Conservation (phyloP, 345 rosid genomes). For the Brassica nigra region DNA sequence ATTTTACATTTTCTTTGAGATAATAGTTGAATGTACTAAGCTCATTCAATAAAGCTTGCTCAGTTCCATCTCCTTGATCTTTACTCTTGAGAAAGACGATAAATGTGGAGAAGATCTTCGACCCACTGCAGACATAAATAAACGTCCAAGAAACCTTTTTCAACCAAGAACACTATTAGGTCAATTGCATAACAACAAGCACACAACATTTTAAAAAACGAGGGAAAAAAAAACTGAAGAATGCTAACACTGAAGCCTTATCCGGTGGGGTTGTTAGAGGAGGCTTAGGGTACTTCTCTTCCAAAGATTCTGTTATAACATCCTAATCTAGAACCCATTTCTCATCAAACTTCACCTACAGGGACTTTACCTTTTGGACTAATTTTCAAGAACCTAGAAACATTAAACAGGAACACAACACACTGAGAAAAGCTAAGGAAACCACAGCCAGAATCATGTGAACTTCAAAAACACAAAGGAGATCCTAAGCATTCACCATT, state of each 20-base stretch:
- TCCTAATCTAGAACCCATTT: slow-evolving; percentile 93
- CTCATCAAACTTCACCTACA: slow-evolving; percentile 69
- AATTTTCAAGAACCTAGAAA: slow-evolving; percentile 75
- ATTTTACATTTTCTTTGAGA: slow-evolving; percentile 61
- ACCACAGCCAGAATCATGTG: not conserved
- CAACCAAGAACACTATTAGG: not conserved
- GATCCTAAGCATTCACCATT: slow-evolving; percentile 57
- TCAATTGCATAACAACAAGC: not conserved
- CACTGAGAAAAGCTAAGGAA: not conserved
- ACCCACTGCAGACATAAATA: slow-evolving; percentile 57
- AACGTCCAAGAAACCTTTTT: not conserved
- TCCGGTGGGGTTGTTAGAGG: slow-evolving; percentile 71
- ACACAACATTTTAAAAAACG: not conserved
- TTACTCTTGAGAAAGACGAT: slow-evolving; percentile 73
- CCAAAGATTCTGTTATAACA: slow-evolving; percentile 74
- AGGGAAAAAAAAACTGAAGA: not conserved
- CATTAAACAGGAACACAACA: slow-evolving; percentile 1
- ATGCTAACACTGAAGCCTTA: slow-evolving; percentile 74
- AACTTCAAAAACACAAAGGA: not conserved
- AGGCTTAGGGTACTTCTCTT: slow-evolving; percentile 85
- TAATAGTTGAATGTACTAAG: slow-evolving; percentile 63
- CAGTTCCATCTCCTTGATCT: slow-evolving; percentile 76
- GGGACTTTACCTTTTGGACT: slow-evolving; percentile 95
- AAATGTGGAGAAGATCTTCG: slow-evolving; percentile 71
- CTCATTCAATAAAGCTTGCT: slow-evolving; percentile 71